Base-by-base conservation (phyloP, 192 early-diverging fungal genomes). In the Backusella australiensis region DNA sequence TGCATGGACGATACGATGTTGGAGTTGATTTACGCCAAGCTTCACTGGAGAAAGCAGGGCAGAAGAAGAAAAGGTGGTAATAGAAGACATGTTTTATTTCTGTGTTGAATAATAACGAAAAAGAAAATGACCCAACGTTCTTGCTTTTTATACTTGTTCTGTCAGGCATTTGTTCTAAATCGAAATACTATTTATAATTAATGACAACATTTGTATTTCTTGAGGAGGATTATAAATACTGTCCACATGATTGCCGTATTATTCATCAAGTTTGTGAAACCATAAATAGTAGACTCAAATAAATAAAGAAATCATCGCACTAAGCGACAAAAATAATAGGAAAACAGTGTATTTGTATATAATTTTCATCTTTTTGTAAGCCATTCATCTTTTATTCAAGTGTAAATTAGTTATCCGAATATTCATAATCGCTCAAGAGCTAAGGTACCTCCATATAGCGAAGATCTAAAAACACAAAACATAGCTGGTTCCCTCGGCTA, bases 1-100 rank as follows among this genome's bases (percentile, higher is more conserved):
- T 1, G 75, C 69, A 19, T 71, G 35, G 17, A 77, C 75, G 1
- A 77, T 66, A 42, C 75, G 75, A 7, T 77, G 75, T 36, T 56
- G 53, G 39, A 77, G 32, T 1, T 12, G 4, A 6, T 19, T 17
- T 11, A 19, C 34, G 9, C 75, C 75, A 29, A 77, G 15, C 1
- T 68, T 68, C 9, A 71, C 26, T 44, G 68, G 75, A 39, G 38
- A 39, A 36, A 77, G 39, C 4, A 77, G 23, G 14, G 67, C 29
- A 19, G 46, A 49, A 49, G 46, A 0, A 19, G 41, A 42, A 42
- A 5, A 39, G 0, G 41, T 42, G 0, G 6, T 49, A 49, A 3
- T 49, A 49, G 17, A 49, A 19, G 46, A 49, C 46, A 49, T 49
- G 46, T 49, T 49, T 49, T 49, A 49, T 19, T 19, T 49, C 15